phyloP scores from a whole-genome alignment of 1,284 basidiomycete genomes.

The Marasmius sp. region DNA sequence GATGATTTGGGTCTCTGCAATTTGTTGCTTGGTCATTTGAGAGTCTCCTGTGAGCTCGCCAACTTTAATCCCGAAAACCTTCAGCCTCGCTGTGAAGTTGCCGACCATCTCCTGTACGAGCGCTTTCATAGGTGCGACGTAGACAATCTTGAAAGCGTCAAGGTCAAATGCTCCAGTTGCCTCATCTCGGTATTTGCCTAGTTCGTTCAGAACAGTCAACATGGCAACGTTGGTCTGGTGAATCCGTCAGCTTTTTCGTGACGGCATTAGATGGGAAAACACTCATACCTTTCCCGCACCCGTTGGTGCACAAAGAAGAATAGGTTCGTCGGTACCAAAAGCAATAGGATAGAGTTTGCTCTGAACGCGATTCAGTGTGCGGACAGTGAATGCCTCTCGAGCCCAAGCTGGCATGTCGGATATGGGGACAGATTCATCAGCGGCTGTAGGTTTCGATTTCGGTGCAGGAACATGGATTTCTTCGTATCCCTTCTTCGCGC shows the following conservation, averaged over 20 bases:
- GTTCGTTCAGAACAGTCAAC: constrained; percentile 88
- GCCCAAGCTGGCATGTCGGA: constrained; percentile 85
- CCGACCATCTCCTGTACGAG: constrained; percentile 97
- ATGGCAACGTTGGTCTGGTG: constrained; percentile 95
- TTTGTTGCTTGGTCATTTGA: constrained; percentile 98
- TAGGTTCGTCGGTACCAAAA: constrained; percentile 92
- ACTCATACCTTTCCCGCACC: constrained; percentile 91
- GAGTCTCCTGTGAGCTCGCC: constrained; percentile 97
- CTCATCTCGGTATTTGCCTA: constrained; percentile 83
- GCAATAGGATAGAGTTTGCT: constrained; percentile 92
- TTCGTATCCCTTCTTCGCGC: constrained; percentile 95
- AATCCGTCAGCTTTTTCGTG: constrained; percentile 7
- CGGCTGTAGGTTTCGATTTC: constrained; percentile 70
- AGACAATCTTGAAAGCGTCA: constrained; percentile 95
- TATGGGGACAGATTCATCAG: constrained; percentile 78
- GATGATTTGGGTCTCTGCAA: constrained; percentile 96
- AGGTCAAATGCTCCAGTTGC: constrained; percentile 85
- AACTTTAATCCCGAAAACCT: constrained; percentile 83
- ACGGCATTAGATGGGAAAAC: constrained; percentile 9
- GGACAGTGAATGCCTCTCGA: constrained; percentile 80
- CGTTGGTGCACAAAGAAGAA: constrained; percentile 96
- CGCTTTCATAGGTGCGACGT: constrained; percentile 99
- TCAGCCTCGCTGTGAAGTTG: constrained; percentile 86
- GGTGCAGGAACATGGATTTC: constrained; percentile 98
- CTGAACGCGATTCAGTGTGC: constrained; percentile 91